These are phyloP conservation scores for Quercus suber DNA, from an alignment of 306 rosid species.

Conservation along the genomic window DNA sequence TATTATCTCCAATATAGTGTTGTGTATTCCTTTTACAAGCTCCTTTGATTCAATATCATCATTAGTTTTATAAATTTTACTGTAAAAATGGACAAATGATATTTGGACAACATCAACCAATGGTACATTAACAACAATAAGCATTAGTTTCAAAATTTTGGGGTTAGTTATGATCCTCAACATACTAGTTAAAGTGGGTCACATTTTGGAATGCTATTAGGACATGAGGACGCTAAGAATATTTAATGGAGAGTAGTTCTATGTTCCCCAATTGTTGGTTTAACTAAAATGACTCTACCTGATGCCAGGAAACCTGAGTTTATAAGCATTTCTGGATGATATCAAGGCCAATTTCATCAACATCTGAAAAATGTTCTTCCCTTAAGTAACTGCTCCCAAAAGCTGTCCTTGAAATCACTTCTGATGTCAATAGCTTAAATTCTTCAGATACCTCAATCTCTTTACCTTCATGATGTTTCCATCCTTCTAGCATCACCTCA, in stretches of 20 bases:
- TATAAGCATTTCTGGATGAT: not conserved
- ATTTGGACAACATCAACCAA: too few relatives aligned
- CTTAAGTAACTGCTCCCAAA: conserved; percentile 31
- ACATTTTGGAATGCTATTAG: too few relatives aligned
- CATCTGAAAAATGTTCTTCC: conserved; percentile 24
- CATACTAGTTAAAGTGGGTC: too few relatives aligned
- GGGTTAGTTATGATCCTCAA: too few relatives aligned
- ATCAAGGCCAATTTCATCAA: conserved; percentile 1
- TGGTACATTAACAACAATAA: too few relatives aligned
- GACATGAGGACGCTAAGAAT: not conserved
- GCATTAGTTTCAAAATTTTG: too few relatives aligned
- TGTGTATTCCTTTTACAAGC: conserved; percentile 4
- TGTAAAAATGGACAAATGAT: not conserved
- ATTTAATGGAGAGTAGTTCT: not conserved
- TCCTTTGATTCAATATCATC: conserved; percentile 18
- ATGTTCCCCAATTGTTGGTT: not conserved
- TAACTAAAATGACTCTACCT: not conserved
- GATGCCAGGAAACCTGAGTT: conserved; percentile 18
- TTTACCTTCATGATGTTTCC: conserved; percentile 22
- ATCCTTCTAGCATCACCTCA: conserved; percentile 22
- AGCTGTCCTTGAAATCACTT: conserved; percentile 26
- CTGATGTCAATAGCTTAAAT: conserved; percentile 23
- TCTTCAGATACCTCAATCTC: conserved; percentile 27
- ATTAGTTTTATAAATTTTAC: conserved; percentile 18
- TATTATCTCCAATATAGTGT: not conserved